Evolutionary conservation across 768 basidiomycete species (phyloP).

Genomic region (Hypsizygus marmoreus): DNA sequence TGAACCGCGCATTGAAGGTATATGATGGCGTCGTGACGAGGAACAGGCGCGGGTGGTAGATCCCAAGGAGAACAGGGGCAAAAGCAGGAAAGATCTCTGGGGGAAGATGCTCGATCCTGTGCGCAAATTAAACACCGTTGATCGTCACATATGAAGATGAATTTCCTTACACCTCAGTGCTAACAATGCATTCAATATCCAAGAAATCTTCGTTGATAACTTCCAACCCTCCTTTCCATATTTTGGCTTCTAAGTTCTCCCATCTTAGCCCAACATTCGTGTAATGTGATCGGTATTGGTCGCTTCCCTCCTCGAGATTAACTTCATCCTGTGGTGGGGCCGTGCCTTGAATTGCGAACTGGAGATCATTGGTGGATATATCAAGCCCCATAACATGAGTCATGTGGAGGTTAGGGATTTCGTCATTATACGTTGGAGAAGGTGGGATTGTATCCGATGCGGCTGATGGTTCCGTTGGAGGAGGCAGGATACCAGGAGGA

Average conservation of each 20-base stretch:
- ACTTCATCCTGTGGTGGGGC: slow-evolving; percentile 37
- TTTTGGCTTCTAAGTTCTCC: slow-evolving; percentile 62
- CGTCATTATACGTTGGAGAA: slow-evolving; percentile 39
- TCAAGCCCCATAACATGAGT: slow-evolving; percentile 70
- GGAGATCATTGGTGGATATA: slow-evolving; percentile 54
- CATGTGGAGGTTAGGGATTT: slow-evolving; percentile 60
- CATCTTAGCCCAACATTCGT: slow-evolving; percentile 50
- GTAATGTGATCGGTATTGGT: slow-evolving; percentile 24
- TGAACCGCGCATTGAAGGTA: slow-evolving; percentile 78
- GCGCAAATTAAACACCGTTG: slow-evolving; percentile 5
- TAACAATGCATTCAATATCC: slow-evolving; percentile 69
- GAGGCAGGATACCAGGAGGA: slow-evolving; percentile 29
- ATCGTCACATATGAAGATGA: neutral
- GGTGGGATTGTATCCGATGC: slow-evolving; percentile 18
- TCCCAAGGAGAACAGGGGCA: slow-evolving; percentile 71
- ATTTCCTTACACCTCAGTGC: slow-evolving; percentile 73
- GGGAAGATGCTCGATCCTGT: slow-evolving; percentile 80
- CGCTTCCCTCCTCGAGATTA: slow-evolving; percentile 19
- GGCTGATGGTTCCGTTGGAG: slow-evolving; percentile 14
- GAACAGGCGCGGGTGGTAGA: slow-evolving; percentile 72
- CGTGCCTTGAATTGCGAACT: slow-evolving; percentile 50
- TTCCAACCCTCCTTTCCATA: slow-evolving; percentile 80
- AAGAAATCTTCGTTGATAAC: slow-evolving; percentile 66
- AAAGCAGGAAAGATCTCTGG: slow-evolving; percentile 60
- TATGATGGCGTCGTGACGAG: slow-evolving; percentile 87